These are phyloP conservation scores for Cryptococcus jaspeensis DNA, from an alignment of 1,284 basidiomycete species.

Conservation along the genomic window DNA sequence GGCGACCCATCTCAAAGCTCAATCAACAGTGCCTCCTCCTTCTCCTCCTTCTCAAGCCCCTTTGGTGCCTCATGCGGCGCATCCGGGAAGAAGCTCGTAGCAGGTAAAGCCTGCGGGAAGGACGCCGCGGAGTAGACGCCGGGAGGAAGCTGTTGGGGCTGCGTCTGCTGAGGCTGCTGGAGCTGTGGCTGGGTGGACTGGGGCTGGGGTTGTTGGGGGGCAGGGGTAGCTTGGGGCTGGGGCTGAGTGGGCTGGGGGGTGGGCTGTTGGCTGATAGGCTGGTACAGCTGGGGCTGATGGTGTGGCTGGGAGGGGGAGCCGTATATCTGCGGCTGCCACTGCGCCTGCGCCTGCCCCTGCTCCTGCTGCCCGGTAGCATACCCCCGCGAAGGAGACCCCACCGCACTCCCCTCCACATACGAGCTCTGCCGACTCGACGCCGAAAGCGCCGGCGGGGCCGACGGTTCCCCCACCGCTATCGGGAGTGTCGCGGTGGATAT, in stretches of 20 bases:
- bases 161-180: conserved; percentile 10
- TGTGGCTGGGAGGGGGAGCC: conserved; percentile 4
- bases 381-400: no score
- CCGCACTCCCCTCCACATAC: not conserved
- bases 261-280: no score
- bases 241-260: conserved; percentile 6
- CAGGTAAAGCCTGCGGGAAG: conserved; percentile 30
- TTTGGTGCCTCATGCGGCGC: conserved; percentile 67
- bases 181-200: conserved; percentile 15
- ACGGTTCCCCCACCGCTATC: not conserved
- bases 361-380: no score
- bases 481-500: not conserved
- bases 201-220: conserved; percentile 24
- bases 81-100: conserved; percentile 60
- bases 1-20: conserved; percentile 31
- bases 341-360: no score
- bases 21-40: conserved; percentile 81
- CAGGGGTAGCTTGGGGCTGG: conserved; percentile 21
- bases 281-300: not conserved
- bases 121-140: conserved; percentile 33
- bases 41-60: conserved; percentile 62
- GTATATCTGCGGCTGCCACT: no score
- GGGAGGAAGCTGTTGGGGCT: conserved; percentile 17
- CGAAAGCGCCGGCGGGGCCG: conserved; percentile 15
- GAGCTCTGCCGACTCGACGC: conserved; percentile 7